Base-by-base conservation (phyloP, 73 alveolate genomes). In the Paramecium primaurelia region DNA sequence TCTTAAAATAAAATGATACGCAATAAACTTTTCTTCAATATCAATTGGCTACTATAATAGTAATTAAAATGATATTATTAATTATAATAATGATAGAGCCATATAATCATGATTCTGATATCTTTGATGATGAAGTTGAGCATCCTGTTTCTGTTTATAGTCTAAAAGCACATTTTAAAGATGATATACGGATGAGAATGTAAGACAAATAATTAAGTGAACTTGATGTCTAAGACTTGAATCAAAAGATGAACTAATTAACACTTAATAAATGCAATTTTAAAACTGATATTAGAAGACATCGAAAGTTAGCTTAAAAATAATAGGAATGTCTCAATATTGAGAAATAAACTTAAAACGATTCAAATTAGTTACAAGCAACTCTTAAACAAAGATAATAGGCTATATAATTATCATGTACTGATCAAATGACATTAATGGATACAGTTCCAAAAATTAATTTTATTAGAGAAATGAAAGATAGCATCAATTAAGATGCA, bases 401-500 rank as follows among this genome's bases (percentile, higher is more conserved):
- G 16, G 32, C 30, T 18, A 54, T 18, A 1, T 54, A 54, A 54
- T n/a, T 54, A 7, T 18, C 30, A 18, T 18, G 32, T 54, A 34
- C 32, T 54, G 69, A 54, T 54, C 9, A 54, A 54, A 54, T 54
- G 32, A 54, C 69, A 4, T 54, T 54, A 54, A 64, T 12, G 11
- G 84, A 64, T 9, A 64, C 84, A 64, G 84, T 64, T 64, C 84
- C 84, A 32, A 64, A 64, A 64, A 64, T 64, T 51, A 64, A 64
- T 64, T 64, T 64, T 26, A 34, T 64, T 1, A 34, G 84, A 12
- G 84, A 64, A 64, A 64, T 28, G 45, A 64, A 22, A 64, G 84
- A 64, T 6, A 8, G 49, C 47, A 32, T 14, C 3, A 64, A 64
- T 7, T 64, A 64, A 26, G 84, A 32, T 64, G 84, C 47, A 32